Base-by-base conservation (phyloP, 2,329 filamentous ascomycete species). In the Pseudocercospora macadamiae region DNA sequence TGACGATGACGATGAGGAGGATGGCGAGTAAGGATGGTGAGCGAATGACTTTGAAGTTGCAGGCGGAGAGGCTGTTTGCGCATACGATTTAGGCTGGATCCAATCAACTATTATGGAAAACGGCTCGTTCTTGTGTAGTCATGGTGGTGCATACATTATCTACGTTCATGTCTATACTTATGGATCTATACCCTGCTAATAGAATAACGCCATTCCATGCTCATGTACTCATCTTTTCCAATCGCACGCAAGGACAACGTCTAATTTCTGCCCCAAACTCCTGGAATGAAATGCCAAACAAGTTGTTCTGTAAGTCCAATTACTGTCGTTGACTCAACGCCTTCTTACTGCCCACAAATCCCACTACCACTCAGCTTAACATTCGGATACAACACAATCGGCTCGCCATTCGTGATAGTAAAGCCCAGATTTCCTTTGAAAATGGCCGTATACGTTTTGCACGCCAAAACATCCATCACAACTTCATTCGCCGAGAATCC, bases 351-450 rank as follows among this genome's bases (percentile, higher is more conserved):
- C 18, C 19, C 54, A 57, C 77, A 79, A 18, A 77, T 67, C 1
- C 69, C 70, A 60, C 73, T 76, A 1, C 74, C 73, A 2, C 51
- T 61, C 37, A 79, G 66, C 14, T 64, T 61, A 2, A 69, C 60
- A 3, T 61, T 64, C 0, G 73, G 74, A 61, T 76, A 80, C 45
- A 78, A 71, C 2, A 82, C 74, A 55, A 74, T 68, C 0, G 82
- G 79, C 53, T 77, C 56, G 0, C 81, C 81, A 1, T 69, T 62
- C 0, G 65, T 69, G 68, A 83, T 79, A 2, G 72, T 68, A 1
- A 83, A 75, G 0, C 68, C 66, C n/a, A 84, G 64, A 32, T 73
- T 72, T 0, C 80, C 81, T 26, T 64, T 74, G 1, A 69, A 68
- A 58, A 77, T 77, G 0, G 79, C 75, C 3, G 75, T 78, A 9